Conservation (phyloP, 1,284 basidiomycete species). For the Ustilago sp. region DNA sequence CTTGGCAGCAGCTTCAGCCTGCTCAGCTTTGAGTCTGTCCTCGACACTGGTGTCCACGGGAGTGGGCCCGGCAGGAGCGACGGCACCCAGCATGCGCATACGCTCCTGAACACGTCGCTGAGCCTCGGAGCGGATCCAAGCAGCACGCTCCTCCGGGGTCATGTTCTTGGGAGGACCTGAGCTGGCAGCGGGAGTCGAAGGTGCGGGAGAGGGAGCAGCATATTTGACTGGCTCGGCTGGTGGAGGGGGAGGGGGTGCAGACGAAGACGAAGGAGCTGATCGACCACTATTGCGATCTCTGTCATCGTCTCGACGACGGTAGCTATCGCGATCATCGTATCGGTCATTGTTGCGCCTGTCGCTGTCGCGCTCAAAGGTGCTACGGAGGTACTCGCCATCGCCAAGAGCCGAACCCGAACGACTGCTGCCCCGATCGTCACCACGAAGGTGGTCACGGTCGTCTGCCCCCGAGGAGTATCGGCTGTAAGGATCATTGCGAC, state of each 20-base stretch:
- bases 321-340: conserved; percentile 66
- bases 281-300: conserved; percentile 70
- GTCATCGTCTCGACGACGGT: conserved; percentile 38
- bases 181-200: conserved; percentile 72
- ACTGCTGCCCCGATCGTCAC: conserved; percentile 27
- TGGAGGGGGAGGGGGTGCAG: conserved; percentile 69
- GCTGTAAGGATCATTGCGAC: conserved; percentile 78
- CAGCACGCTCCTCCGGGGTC: conserved; percentile 85
- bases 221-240: conserved; percentile 58
- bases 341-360: conserved; percentile 67
- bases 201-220: conserved; percentile 66
- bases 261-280: conserved; percentile 67
- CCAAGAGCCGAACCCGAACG: conserved; percentile 31
- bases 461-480: conserved; percentile 38
- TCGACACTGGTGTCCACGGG: conserved; percentile 63
- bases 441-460: conserved; percentile 43
- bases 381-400: conserved; percentile 58
- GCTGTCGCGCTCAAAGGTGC: conserved; percentile 62
- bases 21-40: conserved; percentile 62
- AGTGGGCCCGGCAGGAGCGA: conserved; percentile 69
- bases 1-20: conserved; percentile 63
- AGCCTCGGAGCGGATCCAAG: conserved; percentile 84
- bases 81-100: conserved; percentile 84
- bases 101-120: conserved; percentile 86
- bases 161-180: conserved; percentile 78